Conservation (phyloP, 352 stramenopile species). For the Phytophthora hybrid region DNA sequence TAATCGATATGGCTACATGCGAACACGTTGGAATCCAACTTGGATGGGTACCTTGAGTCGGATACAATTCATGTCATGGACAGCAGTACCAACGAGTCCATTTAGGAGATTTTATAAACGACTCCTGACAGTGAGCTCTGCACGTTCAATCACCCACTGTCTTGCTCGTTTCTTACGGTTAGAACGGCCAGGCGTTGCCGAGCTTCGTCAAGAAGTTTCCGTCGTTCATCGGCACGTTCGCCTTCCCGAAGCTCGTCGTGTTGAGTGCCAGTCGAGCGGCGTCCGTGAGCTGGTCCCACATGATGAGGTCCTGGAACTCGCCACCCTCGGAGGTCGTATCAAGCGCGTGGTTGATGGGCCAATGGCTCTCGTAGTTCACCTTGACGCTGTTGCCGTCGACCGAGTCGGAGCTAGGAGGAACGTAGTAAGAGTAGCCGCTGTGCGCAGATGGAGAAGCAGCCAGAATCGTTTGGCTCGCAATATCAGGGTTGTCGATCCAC, state of each 20-base stretch:
- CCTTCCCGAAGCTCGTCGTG: constrained; percentile 19
- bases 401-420: constrained; percentile 17
- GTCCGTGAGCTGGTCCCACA: constrained; percentile 34
- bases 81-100: no score
- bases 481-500: constrained; percentile 42
- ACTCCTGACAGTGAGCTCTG: no score
- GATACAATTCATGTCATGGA: no score
- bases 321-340: constrained; percentile 20
- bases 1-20: neutral
- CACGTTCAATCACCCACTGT: no score
- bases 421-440: constrained; percentile 28
- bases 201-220: constrained; percentile 39
- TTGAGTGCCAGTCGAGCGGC: constrained; percentile 31
- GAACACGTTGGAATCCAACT: no score
- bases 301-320: constrained; percentile 32
- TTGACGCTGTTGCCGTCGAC: constrained; percentile 24
- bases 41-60: no score
- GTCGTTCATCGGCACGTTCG: constrained; percentile 43
- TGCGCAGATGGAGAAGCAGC: constrained; percentile 11
- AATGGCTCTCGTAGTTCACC: constrained; percentile 19
- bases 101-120: no score
- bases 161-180: neutral
- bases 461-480: constrained; percentile 9
- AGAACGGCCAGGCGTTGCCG: constrained; percentile 24
- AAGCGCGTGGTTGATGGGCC: constrained; percentile 24